Base-by-base conservation (phyloP, 768 basidiomycete species). In the Pulveroboletus sp. region DNA sequence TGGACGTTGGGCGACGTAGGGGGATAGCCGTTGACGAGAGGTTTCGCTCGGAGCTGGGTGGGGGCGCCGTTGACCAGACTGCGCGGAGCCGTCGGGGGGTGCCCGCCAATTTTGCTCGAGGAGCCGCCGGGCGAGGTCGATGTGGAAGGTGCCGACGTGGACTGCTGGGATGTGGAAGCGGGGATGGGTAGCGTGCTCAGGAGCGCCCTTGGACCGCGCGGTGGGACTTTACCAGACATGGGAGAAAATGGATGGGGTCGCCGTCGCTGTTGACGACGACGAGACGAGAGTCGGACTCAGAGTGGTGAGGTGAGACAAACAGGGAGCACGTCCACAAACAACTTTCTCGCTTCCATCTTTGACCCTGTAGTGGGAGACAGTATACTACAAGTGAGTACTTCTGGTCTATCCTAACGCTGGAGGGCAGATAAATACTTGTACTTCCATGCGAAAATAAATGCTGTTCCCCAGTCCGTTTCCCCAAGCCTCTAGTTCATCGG, bases 221-320 rank as follows among this genome's bases (percentile, higher is more conserved):
- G 86, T 59, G 86, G 86, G 44, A 79, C 82, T 73, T 84, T 87
- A 63, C 86, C 85, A 68, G 86, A 86, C 86, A 89, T 56, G 19
- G 43, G 47, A 13, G 32, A 47, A 47, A 17, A 20, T 2, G 43
- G 24, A 29, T 17, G 30, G 45, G 14, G 53, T 50, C 45, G 60
- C 49, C 60, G 63, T 43, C 63, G 63, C 43, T 43, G 57, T 45
- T 49, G 54, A 60, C 55, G 63, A 64, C 58, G 62, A 54, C 53
- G 16, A 56, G 48, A 34, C 20, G n/a, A n/a, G 45, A 46, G 45
- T 24, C 37, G 47, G 47, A 31, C 12, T 38, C 16, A 29, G 47
- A 46, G 37, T 50, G 23, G 52, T 44, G 37, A 38, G 23, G 13
- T 38, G 37, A 47, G 56, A 61, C 51, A 61, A 61, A 62, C 60